Conservation (phyloP, 371 early-diverging fungal genomes). For the Chytridium lagenaria region DNA sequence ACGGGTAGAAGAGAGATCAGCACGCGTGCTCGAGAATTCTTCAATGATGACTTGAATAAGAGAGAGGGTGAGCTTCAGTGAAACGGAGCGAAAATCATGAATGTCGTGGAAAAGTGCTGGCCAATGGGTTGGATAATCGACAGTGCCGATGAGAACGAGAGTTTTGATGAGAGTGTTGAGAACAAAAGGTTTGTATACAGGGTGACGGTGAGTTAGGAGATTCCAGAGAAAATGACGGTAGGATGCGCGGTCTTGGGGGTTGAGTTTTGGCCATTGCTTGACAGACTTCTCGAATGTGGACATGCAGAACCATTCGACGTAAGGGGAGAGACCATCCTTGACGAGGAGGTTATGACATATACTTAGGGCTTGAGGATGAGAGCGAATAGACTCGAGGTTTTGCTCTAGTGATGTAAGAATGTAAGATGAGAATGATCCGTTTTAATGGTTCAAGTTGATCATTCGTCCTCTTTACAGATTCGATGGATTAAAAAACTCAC, state of each 20-base stretch:
- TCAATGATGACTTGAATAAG: background rate
- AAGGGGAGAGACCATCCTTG: conserved; percentile 5
- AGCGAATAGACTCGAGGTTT: conserved; percentile 2
- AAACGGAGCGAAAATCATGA: background rate
- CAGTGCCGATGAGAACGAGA: background rate
- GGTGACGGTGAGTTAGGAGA: background rate
- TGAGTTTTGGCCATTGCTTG: background rate
- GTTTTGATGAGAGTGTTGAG: conserved; percentile 16
- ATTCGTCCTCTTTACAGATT: background rate
- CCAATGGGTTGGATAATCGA: conserved; percentile 12
- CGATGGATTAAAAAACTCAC: background rate
- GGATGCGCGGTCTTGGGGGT: background rate
- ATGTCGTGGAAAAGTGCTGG: conserved; percentile 11
- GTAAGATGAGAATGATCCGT: background rate
- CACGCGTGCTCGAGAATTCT: background rate
- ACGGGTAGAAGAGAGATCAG: background rate
- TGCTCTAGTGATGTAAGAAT: background rate
- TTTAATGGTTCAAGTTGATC: background rate
- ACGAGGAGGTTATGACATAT: background rate
- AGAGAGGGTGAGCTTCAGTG: background rate
- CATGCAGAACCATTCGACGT: conserved; percentile 18
- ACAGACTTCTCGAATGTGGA: background rate
- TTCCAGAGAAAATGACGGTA: conserved; percentile 15
- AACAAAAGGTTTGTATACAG: conserved; percentile 12
- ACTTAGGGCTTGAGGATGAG: conserved; percentile 4